phyloP scores from a whole-genome alignment of 148 eudicot species.

The Rhododendron simsii region DNA sequence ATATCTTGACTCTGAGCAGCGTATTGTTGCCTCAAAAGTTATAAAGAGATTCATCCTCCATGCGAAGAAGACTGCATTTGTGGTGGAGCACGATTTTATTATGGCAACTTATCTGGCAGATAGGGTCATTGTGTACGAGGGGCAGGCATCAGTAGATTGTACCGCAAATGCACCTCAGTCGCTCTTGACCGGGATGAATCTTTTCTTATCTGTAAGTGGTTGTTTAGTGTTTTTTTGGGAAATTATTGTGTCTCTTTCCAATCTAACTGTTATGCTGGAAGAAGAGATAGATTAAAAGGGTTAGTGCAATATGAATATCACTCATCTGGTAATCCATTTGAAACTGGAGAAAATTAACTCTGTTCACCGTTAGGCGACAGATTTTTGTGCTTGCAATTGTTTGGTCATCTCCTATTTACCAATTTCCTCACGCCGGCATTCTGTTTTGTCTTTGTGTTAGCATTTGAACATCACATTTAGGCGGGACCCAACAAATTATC shows the following conservation, averaged over 20 bases:
- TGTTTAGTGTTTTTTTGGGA: background rate
- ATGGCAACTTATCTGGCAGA: constrained; percentile 98
- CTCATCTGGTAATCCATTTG: background rate
- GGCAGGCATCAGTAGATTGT: constrained; percentile 80
- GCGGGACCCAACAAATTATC: constrained; percentile 87
- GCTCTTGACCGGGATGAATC: constrained; percentile 85
- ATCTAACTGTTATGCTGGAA: background rate
- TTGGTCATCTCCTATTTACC: background rate
- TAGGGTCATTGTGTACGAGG: constrained; percentile 88
- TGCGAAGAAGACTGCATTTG: constrained; percentile 94
- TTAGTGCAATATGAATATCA: background rate
- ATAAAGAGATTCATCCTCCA: constrained; percentile 92
- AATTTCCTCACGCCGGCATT: background rate
- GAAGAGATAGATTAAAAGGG: background rate
- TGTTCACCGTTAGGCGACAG: background rate
- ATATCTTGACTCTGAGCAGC: constrained; percentile 96
- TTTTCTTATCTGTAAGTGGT: constrained; percentile 81
- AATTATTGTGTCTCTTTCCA: background rate
- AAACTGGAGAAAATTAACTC: background rate
- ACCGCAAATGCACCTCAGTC: constrained; percentile 85
- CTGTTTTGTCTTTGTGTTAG: constrained; percentile 31
- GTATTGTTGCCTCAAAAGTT: constrained; percentile 95
- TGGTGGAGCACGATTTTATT: constrained; percentile 94
- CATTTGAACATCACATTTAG: constrained; percentile 89
- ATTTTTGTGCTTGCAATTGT: background rate